A percentile compares a stretch with the other conserved stretches of the same genome.
phyloP scores from a whole-genome alignment of 352 stramenopile species.

The Sclerospora graminicola region DNA sequence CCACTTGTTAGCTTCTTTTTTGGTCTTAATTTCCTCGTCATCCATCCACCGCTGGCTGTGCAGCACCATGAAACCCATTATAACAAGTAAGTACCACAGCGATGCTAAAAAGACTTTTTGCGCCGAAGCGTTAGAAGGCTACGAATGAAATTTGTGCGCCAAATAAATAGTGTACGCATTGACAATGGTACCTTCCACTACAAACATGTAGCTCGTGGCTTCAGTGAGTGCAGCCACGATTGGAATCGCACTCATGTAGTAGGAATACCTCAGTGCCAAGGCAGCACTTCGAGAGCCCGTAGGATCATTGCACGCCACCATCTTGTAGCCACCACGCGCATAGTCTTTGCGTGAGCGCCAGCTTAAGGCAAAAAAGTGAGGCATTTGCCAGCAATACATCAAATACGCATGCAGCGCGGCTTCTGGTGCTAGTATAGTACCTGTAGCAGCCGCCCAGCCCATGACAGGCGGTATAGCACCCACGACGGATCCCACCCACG shows the following conservation, averaged over 20 bases:
- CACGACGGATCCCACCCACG: conserved; percentile 97
- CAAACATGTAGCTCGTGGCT: conserved; percentile 98
- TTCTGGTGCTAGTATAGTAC: conserved; percentile 59
- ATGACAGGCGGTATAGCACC: conserved; percentile 97
- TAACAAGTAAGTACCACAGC: conserved; percentile 96
- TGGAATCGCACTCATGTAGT: conserved; percentile 91
- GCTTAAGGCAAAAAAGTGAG: conserved; percentile 98
- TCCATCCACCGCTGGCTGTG: conserved; percentile 90
- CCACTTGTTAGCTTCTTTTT: conserved; percentile 43
- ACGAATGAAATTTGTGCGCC: conserved; percentile 91
- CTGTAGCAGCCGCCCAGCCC: conserved; percentile 95
- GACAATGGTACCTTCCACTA: conserved; percentile 91
- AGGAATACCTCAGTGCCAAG: conserved; percentile 91
- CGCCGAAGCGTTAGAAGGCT: conserved; percentile 91
- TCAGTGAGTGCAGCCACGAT: conserved; percentile 86
- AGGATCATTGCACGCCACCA: conserved; percentile 90
- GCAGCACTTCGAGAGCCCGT: conserved; percentile 87
- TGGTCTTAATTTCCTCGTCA: conserved; percentile 52
- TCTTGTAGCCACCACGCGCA: conserved; percentile 88
- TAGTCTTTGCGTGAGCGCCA: conserved; percentile 95
- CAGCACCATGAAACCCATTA: conserved; percentile 96
- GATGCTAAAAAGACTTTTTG: conserved; percentile 96
- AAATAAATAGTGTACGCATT: conserved; percentile 95
- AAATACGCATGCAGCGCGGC: conserved; percentile 70
- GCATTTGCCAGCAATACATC: conserved; percentile 99